Evolutionary conservation across 441 rosid genomes (phyloP).

Genomic region (Omphalea diandra): DNA sequence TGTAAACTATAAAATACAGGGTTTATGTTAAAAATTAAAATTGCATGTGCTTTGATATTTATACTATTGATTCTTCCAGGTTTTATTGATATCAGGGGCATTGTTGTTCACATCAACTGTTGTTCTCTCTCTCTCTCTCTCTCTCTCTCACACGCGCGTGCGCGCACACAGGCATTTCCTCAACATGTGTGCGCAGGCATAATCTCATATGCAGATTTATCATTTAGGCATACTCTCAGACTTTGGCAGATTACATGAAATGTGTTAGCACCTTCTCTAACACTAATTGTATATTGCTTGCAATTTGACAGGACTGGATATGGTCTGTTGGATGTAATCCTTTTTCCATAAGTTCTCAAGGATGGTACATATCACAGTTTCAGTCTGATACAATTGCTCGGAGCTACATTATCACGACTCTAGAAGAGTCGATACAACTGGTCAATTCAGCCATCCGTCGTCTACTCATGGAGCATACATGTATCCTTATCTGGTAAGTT

Average conservation of each 20-base stretch:
- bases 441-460: slow-evolving; percentile 86
- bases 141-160: not conserved
- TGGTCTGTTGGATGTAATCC: slow-evolving; percentile 99
- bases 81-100: not conserved
- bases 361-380: slow-evolving; percentile 88
- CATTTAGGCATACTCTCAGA: too few relatives aligned
- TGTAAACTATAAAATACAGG: not conserved
- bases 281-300: slow-evolving; percentile 4
- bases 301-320: slow-evolving; percentile 77
- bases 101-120: not conserved
- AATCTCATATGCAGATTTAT: too few relatives aligned
- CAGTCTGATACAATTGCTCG: slow-evolving; percentile 92
- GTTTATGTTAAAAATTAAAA: not conserved
- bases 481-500: slow-evolving; percentile 67
- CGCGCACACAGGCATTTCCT: too few relatives aligned
- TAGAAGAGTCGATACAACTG: slow-evolving; percentile 84
- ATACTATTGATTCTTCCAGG: not conserved
- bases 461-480: slow-evolving; percentile 77
- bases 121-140: not conserved
- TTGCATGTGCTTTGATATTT: not conserved
- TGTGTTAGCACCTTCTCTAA: not conserved
- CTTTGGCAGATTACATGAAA: not conserved
- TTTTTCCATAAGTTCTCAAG: slow-evolving; percentile 78
- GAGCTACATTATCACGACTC: slow-evolving; percentile 83
- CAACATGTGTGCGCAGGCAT: too few relatives aligned